Percentiles rank a stretch among this genome's conserved stretches.
Conservation (phyloP, 345 rosid species). For the Jatropha curcas region DNA sequence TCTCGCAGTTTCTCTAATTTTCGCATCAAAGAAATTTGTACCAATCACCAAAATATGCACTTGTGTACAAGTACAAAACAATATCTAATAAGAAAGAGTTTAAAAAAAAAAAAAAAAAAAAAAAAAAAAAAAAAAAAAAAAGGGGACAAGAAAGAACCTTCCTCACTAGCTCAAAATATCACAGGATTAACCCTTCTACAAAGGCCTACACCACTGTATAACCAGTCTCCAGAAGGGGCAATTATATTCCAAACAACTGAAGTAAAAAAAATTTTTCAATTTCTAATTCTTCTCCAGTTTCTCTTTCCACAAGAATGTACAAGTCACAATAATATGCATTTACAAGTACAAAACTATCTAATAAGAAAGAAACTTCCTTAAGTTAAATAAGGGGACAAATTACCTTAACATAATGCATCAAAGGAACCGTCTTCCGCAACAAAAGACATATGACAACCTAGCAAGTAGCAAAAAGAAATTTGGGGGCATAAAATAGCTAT, state of each 20-base stretch:
- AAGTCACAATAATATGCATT: neutral
- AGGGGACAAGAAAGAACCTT: neutral
- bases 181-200: neutral
- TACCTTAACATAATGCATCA: conserved; percentile 75
- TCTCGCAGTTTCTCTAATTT: too few relatives aligned
- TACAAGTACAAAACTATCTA: neutral
- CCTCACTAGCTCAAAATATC: neutral
- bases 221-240: neutral
- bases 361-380: neutral
- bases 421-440: conserved; percentile 79
- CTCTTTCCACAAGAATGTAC: neutral
- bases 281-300: neutral
- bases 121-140: neutral
- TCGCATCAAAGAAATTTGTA: too few relatives aligned
- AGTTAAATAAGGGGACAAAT: conserved; percentile 31
- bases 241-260: too few relatives aligned
- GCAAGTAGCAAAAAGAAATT: conserved; percentile 37
- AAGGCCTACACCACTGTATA: neutral
- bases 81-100: too few relatives aligned
- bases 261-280: too few relatives aligned
- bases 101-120: too few relatives aligned
- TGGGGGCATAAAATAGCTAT: conserved; percentile 1
- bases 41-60: too few relatives aligned
- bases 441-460: conserved; percentile 85
- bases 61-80: too few relatives aligned